Conservation (phyloP, 2,329 filamentous ascomycete species). For the Penicillium sp. region DNA sequence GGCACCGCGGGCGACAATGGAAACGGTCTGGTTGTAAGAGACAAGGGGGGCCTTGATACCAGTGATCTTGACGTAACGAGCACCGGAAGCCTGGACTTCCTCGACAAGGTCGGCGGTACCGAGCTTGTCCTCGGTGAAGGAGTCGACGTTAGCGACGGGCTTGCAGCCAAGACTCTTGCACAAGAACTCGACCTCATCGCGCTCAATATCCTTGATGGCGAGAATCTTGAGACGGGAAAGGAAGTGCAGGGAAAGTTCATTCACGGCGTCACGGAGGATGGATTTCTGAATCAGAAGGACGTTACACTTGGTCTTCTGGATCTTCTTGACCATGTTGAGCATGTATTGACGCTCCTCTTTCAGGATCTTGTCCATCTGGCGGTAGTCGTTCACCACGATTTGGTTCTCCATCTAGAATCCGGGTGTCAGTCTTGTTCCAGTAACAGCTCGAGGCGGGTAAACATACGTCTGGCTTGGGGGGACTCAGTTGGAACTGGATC, state of each 20-base stretch:
- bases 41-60: conserved; percentile 74
- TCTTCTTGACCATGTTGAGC: conserved; percentile 99
- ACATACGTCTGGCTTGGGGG: conserved; percentile 90
- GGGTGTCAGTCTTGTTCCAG: conserved; percentile 18
- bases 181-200: conserved; percentile 98
- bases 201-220: conserved; percentile 95
- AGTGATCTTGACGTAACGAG: conserved; percentile 90
- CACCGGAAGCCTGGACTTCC: conserved; percentile 81
- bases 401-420: conserved; percentile 87
- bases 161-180: conserved; percentile 99
- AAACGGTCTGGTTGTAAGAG: conserved; percentile 71
- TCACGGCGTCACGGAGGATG: conserved; percentile 94
- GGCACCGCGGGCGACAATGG: conserved; percentile 89
- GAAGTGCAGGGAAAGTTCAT: conserved; percentile 96
- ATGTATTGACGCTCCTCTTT: conserved; percentile 99
- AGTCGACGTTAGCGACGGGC: conserved; percentile 96
- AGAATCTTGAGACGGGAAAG: conserved; percentile 95
- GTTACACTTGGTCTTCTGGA: conserved; percentile 99
- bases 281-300: conserved; percentile 98
- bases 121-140: conserved; percentile 97
- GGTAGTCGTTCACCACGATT: conserved; percentile 98
- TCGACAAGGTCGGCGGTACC: conserved; percentile 91
- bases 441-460: neutral
- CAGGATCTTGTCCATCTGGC: conserved; percentile 99
- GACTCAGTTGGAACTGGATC: conserved; percentile 98